Evolutionary conservation across 176 grass and related monocot species (phyloP).

Genomic region (Triticum timopheevii): DNA sequence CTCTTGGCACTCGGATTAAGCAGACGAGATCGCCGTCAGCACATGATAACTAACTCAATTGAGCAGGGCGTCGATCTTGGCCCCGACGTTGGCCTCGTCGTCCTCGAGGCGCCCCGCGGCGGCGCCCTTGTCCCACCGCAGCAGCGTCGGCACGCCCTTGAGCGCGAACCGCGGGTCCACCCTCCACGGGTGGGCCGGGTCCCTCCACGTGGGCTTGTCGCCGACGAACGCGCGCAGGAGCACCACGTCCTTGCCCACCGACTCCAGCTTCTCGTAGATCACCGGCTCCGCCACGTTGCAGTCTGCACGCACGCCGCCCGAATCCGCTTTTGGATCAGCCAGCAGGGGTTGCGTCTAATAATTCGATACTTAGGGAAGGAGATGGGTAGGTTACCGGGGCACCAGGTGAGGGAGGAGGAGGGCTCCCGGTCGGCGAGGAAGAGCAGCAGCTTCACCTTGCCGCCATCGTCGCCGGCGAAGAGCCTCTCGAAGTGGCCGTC

Average conservation of each 20-base stretch:
- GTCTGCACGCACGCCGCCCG: slow-evolving; percentile 38
- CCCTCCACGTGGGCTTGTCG: slow-evolving; percentile 76
- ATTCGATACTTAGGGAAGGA: neutral
- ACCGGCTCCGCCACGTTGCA: slow-evolving; percentile 95
- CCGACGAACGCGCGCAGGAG: slow-evolving; percentile 85
- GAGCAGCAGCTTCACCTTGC: slow-evolving; percentile 73
- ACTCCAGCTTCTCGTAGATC: slow-evolving; percentile 65
- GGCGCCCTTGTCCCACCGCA: slow-evolving; percentile 74
- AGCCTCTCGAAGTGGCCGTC: slow-evolving; percentile 21
- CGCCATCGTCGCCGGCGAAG: neutral
- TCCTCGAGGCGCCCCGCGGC: slow-evolving; percentile 59
- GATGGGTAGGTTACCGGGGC: slow-evolving; percentile 46
- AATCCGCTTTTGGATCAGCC: neutral
- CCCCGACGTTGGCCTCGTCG: slow-evolving; percentile 59
- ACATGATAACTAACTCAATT: neutral
- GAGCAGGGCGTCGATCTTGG: slow-evolving; percentile 62
- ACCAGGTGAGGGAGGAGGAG: slow-evolving; percentile 69
- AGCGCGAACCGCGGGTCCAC: slow-evolving; percentile 70
- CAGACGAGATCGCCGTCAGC: too few relatives aligned
- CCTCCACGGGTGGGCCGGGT: slow-evolving; percentile 71
- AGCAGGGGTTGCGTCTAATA: neutral
- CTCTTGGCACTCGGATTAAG: neutral
- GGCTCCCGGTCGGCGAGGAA: slow-evolving; percentile 84
- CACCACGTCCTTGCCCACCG: slow-evolving; percentile 43
- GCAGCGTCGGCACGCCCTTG: slow-evolving; percentile 75